phyloP scores from a whole-genome alignment of 495 filamentous ascomycete genomes.

The Neurospora sp. region DNA sequence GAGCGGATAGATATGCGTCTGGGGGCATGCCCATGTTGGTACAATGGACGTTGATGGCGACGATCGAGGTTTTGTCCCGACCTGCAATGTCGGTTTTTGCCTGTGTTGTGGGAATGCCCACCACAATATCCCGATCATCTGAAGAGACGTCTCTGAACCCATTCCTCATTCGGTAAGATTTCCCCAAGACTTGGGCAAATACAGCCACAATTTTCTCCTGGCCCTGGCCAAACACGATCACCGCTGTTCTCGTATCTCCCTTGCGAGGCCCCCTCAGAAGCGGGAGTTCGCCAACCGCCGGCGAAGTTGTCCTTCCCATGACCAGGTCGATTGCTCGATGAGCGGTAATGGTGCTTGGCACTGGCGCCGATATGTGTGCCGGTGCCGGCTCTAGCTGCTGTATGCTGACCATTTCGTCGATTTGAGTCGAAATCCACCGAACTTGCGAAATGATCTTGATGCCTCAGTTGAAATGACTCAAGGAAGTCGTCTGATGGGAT shows the following conservation, averaged over 20 bases:
- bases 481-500: not conserved
- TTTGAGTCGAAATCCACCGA: not conserved
- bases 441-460: constrained; percentile 12
- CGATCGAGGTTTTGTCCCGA: constrained; percentile 39
- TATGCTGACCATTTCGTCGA: constrained; percentile 23
- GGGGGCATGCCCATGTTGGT: constrained; percentile 58
- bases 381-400: constrained; percentile 30
- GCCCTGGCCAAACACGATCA: constrained; percentile 49
- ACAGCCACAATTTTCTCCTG: constrained; percentile 57
- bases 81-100: constrained; percentile 42
- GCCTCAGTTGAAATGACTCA: not conserved
- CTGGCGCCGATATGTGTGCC: constrained; percentile 15
- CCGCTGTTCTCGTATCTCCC: constrained; percentile 43
- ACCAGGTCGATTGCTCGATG: constrained; percentile 13
- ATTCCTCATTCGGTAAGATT: constrained; percentile 47
- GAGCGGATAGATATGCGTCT: constrained; percentile 49
- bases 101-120: constrained; percentile 45
- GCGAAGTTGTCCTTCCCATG: constrained; percentile 19
- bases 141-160: constrained; percentile 40
- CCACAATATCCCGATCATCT: constrained; percentile 42
- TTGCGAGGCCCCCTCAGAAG: constrained; percentile 26
- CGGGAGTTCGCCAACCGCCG: constrained; percentile 14
- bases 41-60: constrained; percentile 64
- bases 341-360: constrained; percentile 14
- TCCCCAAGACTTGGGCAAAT: constrained; percentile 60